These are phyloP conservation scores for Chenopodium album DNA, from an alignment of 148 eudicot genomes.

Conservation along the genomic window DNA sequence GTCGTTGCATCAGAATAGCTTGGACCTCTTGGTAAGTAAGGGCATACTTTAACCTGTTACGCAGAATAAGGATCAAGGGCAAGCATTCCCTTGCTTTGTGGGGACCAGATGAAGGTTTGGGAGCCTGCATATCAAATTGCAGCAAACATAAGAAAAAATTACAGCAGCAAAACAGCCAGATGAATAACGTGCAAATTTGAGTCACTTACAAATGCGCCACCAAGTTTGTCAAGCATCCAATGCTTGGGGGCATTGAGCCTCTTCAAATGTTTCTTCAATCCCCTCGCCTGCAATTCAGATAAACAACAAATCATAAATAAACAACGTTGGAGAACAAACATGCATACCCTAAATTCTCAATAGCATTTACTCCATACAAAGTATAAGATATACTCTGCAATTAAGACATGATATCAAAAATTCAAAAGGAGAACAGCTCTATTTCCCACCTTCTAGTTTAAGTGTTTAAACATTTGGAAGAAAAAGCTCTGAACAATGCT, in stretches of 20 bases:
- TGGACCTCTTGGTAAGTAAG: constrained; percentile 44
- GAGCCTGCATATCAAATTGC: constrained; percentile 33
- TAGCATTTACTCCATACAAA: no score
- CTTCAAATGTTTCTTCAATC: constrained; percentile 63
- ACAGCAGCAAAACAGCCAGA: background rate
- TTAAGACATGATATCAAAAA: no score
- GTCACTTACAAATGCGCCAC: constrained; percentile 42
- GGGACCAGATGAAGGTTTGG: constrained; percentile 63
- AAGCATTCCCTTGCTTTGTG: constrained; percentile 60
- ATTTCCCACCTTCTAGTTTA: background rate
- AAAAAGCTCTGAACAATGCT: background rate
- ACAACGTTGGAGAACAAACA: background rate
- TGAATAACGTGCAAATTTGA: no score
- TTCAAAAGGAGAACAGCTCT: background rate
- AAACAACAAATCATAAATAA: background rate
- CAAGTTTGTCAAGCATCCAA: constrained; percentile 64
- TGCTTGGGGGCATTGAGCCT: constrained; percentile 65
- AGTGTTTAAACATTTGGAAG: background rate
- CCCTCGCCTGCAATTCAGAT: constrained; percentile 38
- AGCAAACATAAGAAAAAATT: background rate
- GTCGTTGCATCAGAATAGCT: constrained; percentile 53
- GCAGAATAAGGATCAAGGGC: constrained; percentile 48
- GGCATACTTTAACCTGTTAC: constrained; percentile 57
- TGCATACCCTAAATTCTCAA: background rate
- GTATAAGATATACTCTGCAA: no score